These are phyloP conservation scores for Rhizopus microsporus DNA, from an alignment of 371 early-diverging fungal genomes.

Conservation along the genomic window DNA sequence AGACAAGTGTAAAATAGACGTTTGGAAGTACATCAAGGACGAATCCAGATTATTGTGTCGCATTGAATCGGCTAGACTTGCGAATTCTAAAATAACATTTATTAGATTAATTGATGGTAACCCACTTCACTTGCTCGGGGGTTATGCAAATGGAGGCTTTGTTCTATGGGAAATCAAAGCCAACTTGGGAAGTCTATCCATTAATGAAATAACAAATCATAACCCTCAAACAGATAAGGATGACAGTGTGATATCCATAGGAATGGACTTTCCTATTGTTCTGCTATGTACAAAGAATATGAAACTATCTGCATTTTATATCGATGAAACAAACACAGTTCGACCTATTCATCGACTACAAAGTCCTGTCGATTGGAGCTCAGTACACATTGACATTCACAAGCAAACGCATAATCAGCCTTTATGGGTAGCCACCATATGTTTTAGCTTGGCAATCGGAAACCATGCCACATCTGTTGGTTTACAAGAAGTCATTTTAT, in stretches of 20 bases:
- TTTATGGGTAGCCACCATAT: conserved; percentile 34
- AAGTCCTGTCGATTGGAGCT: conserved; percentile 39
- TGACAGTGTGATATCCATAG: conserved; percentile 26
- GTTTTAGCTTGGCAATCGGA: conserved; percentile 38
- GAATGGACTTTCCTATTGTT: conserved; percentile 35
- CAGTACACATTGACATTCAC: conserved; percentile 27
- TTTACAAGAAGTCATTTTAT: conserved; percentile 32
- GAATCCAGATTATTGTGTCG: neutral
- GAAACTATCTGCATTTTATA: conserved; percentile 32
- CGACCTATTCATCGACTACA: conserved; percentile 34
- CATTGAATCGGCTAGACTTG: neutral
- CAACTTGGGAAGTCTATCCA: neutral
- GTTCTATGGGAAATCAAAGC: conserved; percentile 36
- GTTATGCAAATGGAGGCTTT: conserved; percentile 48
- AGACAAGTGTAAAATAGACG: conserved; percentile 3
- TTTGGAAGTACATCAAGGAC: conserved; percentile 16
- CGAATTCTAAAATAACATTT: conserved; percentile 15
- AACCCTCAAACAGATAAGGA: conserved; percentile 5
- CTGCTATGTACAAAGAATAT: conserved; percentile 34
- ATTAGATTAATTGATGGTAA: conserved; percentile 21
- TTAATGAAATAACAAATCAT: conserved; percentile 17
- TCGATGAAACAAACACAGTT: conserved; percentile 11
- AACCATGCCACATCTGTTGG: conserved; percentile 35
- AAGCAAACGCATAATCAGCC: conserved; percentile 1
- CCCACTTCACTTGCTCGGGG: conserved; percentile 32